These are phyloP conservation scores for Truncatella angustata DNA, from an alignment of 2,329 filamentous ascomycete species.

Conservation along the genomic window DNA sequence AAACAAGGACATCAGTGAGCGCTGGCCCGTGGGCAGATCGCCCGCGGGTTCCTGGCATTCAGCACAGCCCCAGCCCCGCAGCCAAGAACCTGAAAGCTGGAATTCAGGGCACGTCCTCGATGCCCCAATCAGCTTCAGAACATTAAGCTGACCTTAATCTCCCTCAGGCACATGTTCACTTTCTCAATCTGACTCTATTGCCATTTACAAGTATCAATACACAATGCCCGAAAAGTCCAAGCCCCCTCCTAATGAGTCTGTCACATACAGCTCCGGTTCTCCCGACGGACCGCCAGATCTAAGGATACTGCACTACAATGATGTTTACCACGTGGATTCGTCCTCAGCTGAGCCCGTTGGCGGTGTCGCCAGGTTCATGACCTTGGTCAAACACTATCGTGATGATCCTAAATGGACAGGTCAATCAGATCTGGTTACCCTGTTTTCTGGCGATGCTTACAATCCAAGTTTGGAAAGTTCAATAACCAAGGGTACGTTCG, in stretches of 20 bases:
- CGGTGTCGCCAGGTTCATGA: conserved; percentile 78
- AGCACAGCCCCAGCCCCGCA: too few relatives aligned
- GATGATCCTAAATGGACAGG: conserved; percentile 56
- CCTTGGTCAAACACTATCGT: conserved; percentile 73
- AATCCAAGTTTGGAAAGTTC: conserved; percentile 88
- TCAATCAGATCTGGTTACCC: conserved; percentile 67
- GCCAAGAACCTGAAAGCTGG: too few relatives aligned
- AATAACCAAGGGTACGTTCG: conserved; percentile 71
- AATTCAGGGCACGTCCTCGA: too few relatives aligned
- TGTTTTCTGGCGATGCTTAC: conserved; percentile 92
- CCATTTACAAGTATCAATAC: not conserved
- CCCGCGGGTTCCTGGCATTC: too few relatives aligned
- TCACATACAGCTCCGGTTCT: conserved; percentile 29
- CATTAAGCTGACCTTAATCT: too few relatives aligned
- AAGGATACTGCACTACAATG: conserved; percentile 86
- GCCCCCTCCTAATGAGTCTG: conserved; percentile 27
- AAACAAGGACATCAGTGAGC: too few relatives aligned
- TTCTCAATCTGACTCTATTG: too few relatives aligned
- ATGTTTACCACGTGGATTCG: conserved; percentile 85
- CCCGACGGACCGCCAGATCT: conserved; percentile 59
- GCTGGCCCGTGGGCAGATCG: too few relatives aligned
- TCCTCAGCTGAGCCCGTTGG: conserved; percentile 79
- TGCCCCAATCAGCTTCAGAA: too few relatives aligned
- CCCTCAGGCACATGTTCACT: too few relatives aligned
- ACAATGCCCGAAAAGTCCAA: conserved; percentile 19